A percentile compares a stretch with the other conserved stretches of the same genome.
Conservation (phyloP, 2,329 filamentous ascomycete genomes). For the Metarhizium anisopliae region DNA sequence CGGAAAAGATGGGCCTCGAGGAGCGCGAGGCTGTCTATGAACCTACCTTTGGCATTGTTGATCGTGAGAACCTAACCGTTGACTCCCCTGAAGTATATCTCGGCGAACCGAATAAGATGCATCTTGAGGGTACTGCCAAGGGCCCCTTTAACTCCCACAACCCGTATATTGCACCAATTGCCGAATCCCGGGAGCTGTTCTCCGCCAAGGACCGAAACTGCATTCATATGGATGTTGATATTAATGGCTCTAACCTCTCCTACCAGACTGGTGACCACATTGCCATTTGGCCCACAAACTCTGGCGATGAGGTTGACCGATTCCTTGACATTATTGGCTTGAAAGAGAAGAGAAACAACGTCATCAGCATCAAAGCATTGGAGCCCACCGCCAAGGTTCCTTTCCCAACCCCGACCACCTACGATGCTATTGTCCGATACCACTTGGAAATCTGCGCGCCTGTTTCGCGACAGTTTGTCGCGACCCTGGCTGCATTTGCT, state of each 20-base stretch:
- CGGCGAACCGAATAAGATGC: slow-evolving; percentile 92
- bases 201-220: slow-evolving; percentile 86
- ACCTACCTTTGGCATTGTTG: slow-evolving; percentile 75
- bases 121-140: slow-evolving; percentile 74
- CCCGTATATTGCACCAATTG: slow-evolving; percentile 90
- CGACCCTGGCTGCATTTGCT: slow-evolving; percentile 79
- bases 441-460: slow-evolving; percentile 95
- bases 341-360: slow-evolving; percentile 64
- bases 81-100: slow-evolving; percentile 81
- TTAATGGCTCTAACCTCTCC: slow-evolving; percentile 77
- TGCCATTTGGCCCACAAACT: slow-evolving; percentile 93
- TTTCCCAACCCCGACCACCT: slow-evolving; percentile 94
- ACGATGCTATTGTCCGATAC: slow-evolving; percentile 86
- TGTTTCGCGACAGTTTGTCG: slow-evolving; percentile 90
- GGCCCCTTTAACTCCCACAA: slow-evolving; percentile 95
- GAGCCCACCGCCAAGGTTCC: slow-evolving; percentile 96
- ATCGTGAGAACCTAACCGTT: slow-evolving; percentile 62
- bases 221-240: slow-evolving; percentile 89
- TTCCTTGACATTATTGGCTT: slow-evolving; percentile 76
- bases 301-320: slow-evolving; percentile 83
- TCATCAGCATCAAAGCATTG: slow-evolving; percentile 82
- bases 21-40: slow-evolving; percentile 97
- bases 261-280: slow-evolving; percentile 98
- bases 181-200: slow-evolving; percentile 86
- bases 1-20: slow-evolving; percentile 76